Conservation (phyloP, 257 asterid species). For the Solanum pinnatisectum region DNA sequence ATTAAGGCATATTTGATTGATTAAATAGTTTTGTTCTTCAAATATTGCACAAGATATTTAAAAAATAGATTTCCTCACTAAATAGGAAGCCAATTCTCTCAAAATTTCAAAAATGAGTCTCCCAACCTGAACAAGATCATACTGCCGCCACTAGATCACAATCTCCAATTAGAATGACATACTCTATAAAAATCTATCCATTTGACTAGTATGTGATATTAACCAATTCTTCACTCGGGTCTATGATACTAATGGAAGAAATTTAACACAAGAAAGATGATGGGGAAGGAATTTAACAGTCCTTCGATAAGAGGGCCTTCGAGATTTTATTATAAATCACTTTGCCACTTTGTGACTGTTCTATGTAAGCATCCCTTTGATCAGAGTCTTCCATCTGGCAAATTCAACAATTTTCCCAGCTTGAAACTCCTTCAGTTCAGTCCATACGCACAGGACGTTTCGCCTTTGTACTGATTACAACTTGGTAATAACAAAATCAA, state of each 20-base stretch:
- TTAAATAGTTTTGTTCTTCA: neutral
- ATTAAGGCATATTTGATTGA: neutral
- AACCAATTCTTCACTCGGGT: neutral
- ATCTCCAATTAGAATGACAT: neutral
- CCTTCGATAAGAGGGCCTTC: neutral
- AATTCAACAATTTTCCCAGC: neutral
- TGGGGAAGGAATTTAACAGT: neutral
- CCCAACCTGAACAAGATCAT: neutral
- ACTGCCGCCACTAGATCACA: neutral
- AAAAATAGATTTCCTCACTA: neutral
- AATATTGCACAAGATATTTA: neutral
- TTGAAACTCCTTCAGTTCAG: neutral
- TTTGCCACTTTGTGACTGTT: neutral
- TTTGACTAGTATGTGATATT: neutral
- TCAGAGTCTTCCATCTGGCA: neutral
- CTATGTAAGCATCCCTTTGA: neutral
- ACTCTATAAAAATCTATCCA: neutral
- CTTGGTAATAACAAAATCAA: neutral
- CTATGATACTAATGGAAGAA: neutral
- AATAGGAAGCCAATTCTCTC: neutral
- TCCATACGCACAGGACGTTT: neutral
- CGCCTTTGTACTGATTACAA: neutral
- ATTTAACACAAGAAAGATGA: neutral
- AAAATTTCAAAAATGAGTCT: neutral
- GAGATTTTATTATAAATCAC: neutral